A percentile compares a stretch with the other conserved stretches of the same genome.
These are phyloP conservation scores for Otatea glauca DNA, from an alignment of 176 grass and related monocot genomes.

Conservation along the genomic window DNA sequence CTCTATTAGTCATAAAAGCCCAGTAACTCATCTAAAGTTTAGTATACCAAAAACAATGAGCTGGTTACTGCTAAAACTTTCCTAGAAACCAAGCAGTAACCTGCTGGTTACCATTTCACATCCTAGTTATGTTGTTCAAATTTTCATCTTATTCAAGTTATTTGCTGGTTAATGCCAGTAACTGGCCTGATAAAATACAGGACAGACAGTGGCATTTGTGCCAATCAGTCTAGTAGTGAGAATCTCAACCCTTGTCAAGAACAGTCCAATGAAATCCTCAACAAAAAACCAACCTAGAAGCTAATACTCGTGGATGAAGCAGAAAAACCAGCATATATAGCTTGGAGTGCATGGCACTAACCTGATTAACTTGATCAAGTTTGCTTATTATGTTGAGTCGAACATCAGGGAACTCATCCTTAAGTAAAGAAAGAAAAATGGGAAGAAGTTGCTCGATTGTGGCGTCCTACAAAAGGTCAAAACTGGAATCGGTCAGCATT, in stretches of 20 bases:
- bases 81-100: neutral
- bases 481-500: conserved; percentile 11
- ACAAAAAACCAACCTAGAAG: neutral
- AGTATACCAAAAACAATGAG: neutral
- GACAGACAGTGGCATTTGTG: neutral
- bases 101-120: neutral
- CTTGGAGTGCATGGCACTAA: conserved; percentile 2
- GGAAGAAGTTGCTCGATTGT: conserved; percentile 88
- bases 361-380: conserved; percentile 88
- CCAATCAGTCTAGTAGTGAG: neutral
- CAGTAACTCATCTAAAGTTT: neutral
- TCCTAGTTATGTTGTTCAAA: neutral
- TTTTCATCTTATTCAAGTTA: neutral
- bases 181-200: neutral
- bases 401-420: conserved; percentile 92
- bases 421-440: conserved; percentile 83
- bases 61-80: neutral
- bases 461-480: conserved; percentile 54
- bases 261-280: neutral
- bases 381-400: conserved; percentile 90
- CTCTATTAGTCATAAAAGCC: neutral
- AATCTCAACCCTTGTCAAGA: neutral
- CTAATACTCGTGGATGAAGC: neutral
- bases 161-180: neutral
- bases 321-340: neutral